Percentiles rank a stretch among this genome's conserved stretches.
These are phyloP conservation scores for Amorphotheca resinae DNA, from an alignment of 495 filamentous ascomycete genomes.

Conservation along the genomic window DNA sequence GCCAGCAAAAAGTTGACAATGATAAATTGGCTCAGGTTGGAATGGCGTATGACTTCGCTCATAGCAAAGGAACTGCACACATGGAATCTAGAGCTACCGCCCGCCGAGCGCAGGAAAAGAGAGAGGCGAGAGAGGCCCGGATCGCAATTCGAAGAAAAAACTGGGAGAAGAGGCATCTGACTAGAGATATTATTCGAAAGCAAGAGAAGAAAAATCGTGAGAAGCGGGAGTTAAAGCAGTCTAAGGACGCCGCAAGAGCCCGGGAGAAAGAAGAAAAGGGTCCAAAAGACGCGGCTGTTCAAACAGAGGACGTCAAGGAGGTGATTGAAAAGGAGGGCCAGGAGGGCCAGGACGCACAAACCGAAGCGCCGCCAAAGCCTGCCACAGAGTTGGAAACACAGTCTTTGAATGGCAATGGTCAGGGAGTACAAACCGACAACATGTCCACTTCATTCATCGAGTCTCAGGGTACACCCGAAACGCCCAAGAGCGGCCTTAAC, in stretches of 20 bases:
- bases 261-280: conserved; percentile 10
- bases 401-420: conserved; percentile 12
- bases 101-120: conserved; percentile 8
- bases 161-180: conserved; percentile 17
- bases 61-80: conserved; percentile 41
- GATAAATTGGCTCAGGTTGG: conserved; percentile 74
- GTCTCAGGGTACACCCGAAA: conserved; percentile 5
- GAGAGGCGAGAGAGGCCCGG: conserved; percentile 9
- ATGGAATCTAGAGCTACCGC: conserved; percentile 7
- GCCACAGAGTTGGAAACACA: not conserved
- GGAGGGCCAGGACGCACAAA: conserved; percentile 16
- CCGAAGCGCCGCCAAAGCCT: conserved; percentile 1
- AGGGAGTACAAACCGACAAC: conserved; percentile 12
- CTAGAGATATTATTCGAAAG: conserved; percentile 12
- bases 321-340: not conserved
- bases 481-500: conserved; percentile 6
- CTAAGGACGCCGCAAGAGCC: conserved; percentile 3
- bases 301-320: conserved; percentile 13
- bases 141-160: conserved; percentile 14
- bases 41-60: conserved; percentile 71
- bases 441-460: conserved; percentile 3
- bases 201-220: conserved; percentile 20
- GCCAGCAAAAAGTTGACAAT: conserved; percentile 40
- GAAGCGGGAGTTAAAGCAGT: conserved; percentile 15
- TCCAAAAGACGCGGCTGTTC: conserved; percentile 14